Percentiles rank a stretch among this genome's conserved stretches.
These are phyloP conservation scores for Aristolochia fimbriata DNA, from an alignment of 164 flowering plant species.

Conservation along the genomic window DNA sequence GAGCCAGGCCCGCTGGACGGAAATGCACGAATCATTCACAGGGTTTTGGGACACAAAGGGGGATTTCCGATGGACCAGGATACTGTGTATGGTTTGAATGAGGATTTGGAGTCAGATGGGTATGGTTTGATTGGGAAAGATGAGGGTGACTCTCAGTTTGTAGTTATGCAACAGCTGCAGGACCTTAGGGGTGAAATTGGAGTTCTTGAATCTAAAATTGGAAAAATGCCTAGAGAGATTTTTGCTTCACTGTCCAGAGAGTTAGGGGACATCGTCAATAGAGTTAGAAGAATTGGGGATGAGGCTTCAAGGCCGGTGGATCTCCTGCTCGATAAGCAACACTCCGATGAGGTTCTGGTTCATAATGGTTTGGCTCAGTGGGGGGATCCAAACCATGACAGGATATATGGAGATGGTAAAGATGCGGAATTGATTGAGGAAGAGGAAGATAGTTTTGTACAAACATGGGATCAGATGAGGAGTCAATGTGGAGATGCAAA, in stretches of 20 bases:
- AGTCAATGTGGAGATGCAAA: constrained; percentile 58
- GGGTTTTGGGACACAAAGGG: constrained; percentile 79
- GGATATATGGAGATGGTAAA: constrained; percentile 62
- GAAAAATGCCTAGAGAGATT: constrained; percentile 44
- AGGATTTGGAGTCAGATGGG: constrained; percentile 54
- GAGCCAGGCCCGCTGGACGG: constrained; percentile 98
- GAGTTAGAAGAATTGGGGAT: constrained; percentile 56
- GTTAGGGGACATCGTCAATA: constrained; percentile 52
- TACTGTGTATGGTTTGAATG: constrained; percentile 56
- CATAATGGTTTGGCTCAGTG: constrained; percentile 75
- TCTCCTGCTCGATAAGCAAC: constrained; percentile 42
- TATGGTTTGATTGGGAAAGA: constrained; percentile 56
- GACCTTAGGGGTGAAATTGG: constrained; percentile 65
- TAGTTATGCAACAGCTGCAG: constrained; percentile 68
- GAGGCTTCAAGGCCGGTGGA: constrained; percentile 41
- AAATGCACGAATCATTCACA: constrained; percentile 94
- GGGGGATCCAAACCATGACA: constrained; percentile 48
- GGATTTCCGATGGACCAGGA: constrained; percentile 67
- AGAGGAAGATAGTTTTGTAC: constrained; percentile 84
- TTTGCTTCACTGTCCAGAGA: constrained; percentile 63
- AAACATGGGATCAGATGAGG: constrained; percentile 77
- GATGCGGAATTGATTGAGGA: constrained; percentile 76
- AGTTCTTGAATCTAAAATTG: constrained; percentile 51
- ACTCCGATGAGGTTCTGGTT: constrained; percentile 60
- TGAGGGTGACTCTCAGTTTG: constrained; percentile 45